Conservation (phyloP, 805 yeast genomes). For the Hanseniaspora lindneri region DNA sequence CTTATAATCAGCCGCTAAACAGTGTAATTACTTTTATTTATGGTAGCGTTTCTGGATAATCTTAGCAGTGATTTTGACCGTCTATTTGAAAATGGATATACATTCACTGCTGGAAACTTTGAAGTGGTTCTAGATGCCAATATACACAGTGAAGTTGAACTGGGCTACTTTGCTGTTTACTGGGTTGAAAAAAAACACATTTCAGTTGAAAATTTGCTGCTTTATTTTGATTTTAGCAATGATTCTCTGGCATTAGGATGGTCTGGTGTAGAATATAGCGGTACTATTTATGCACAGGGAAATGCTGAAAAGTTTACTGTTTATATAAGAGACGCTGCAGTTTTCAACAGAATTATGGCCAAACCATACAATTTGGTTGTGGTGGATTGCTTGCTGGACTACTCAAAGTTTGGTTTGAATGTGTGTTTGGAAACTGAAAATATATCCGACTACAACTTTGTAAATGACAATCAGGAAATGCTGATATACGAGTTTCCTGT, state of each 20-base stretch:
- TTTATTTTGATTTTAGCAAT: background rate
- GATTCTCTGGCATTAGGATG: background rate
- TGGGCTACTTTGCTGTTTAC: background rate
- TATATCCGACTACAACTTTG: background rate
- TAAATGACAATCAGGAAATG: conserved; percentile 9
- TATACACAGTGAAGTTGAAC: background rate
- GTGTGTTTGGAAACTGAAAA: background rate
- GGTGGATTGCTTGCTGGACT: background rate
- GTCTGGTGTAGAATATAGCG: background rate
- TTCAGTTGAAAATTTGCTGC: background rate
- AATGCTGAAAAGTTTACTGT: background rate
- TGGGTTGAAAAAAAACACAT: background rate
- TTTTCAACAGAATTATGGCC: background rate
- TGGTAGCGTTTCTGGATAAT: background rate
- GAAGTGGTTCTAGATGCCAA: background rate
- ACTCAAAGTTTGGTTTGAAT: background rate
- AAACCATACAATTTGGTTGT: background rate
- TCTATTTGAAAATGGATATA: background rate
- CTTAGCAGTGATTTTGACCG: background rate
- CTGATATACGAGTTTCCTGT: background rate
- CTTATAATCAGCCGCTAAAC: too few relatives aligned
- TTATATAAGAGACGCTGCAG: background rate
- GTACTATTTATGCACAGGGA: background rate
- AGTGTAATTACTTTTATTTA: too few relatives aligned
- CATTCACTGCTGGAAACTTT: background rate